A percentile compares a stretch with the other conserved stretches of the same genome.
Conservation (phyloP, 495 filamentous ascomycete genomes). For the Xylaria acuta region DNA sequence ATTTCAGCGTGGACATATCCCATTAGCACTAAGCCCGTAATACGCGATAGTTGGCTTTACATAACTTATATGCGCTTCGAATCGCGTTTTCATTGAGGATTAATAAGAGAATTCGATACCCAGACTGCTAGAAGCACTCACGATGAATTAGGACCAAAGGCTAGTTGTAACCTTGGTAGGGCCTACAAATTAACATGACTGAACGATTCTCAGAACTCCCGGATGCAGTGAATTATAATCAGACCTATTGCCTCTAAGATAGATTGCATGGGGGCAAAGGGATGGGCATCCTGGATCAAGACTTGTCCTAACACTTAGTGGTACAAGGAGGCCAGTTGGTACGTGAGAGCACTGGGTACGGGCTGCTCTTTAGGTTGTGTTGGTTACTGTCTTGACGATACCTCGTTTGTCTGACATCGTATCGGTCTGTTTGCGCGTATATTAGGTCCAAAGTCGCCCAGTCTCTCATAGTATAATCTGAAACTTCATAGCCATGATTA, state of each 20-base stretch:
- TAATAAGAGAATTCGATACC: neutral
- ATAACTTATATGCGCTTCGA: neutral
- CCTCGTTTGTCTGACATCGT: neutral
- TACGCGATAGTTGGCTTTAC: neutral
- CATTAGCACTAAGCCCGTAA: neutral
- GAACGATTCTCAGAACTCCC: neutral
- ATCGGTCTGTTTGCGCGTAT: neutral
- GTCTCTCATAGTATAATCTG: neutral
- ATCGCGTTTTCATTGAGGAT: neutral
- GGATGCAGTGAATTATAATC: neutral
- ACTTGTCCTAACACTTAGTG: neutral
- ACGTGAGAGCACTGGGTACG: neutral
- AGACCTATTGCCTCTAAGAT: neutral
- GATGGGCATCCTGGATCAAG: neutral
- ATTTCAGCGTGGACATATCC: slow-evolving; percentile 32
- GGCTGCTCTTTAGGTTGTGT: neutral
- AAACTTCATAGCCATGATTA: neutral
- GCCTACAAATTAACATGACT: neutral
- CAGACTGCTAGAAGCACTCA: neutral
- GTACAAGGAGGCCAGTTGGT: neutral
- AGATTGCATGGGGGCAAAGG: neutral
- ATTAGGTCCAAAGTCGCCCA: neutral
- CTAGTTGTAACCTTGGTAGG: neutral
- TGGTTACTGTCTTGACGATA: neutral
- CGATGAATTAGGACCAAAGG: neutral